Evolutionary conservation across 495 filamentous ascomycete species (phyloP).

Genomic region (Gamarada debralockiae): DNA sequence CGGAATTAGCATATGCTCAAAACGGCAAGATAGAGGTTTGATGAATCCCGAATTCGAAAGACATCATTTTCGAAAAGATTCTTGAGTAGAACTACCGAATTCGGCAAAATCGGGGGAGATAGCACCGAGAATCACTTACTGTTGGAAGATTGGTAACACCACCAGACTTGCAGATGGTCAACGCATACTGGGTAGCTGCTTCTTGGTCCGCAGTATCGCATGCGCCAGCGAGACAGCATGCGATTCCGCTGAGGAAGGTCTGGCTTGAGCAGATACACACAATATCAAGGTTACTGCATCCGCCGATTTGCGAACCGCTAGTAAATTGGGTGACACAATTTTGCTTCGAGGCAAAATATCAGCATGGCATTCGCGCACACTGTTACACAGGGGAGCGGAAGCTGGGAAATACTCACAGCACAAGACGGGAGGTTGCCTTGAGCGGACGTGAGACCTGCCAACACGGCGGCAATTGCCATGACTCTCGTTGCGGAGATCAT

Average conservation of each 20-base stretch:
- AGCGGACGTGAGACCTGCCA: slow-evolving; percentile 10
- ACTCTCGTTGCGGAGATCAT: slow-evolving; percentile 14
- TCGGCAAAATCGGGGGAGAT: too few relatives aligned
- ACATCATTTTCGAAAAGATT: too few relatives aligned
- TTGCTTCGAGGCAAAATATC: slow-evolving; percentile 34
- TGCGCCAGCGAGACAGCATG: slow-evolving; percentile 58
- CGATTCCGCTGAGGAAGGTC: slow-evolving; percentile 55
- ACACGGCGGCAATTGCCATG: slow-evolving; percentile 26
- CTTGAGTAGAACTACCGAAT: too few relatives aligned
- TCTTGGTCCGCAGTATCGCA: slow-evolving; percentile 56
- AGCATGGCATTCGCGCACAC: background rate
- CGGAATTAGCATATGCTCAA: too few relatives aligned
- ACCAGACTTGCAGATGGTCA: slow-evolving; percentile 30
- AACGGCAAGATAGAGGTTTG: too few relatives aligned
- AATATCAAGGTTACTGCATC: slow-evolving; percentile 53
- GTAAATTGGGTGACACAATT: slow-evolving; percentile 49
- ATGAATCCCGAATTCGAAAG: too few relatives aligned
- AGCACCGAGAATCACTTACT: background rate
- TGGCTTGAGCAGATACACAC: slow-evolving; percentile 64
- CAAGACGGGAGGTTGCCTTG: slow-evolving; percentile 45
- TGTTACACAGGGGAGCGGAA: background rate
- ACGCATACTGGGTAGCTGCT: slow-evolving; percentile 27
- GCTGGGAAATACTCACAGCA: slow-evolving; percentile 43
- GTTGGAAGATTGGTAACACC: slow-evolving; percentile 35
- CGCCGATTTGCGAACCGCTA: slow-evolving; percentile 34